Evolutionary conservation across 768 basidiomycete genomes (phyloP).

Genomic region (Podaxis pistillaris): DNA sequence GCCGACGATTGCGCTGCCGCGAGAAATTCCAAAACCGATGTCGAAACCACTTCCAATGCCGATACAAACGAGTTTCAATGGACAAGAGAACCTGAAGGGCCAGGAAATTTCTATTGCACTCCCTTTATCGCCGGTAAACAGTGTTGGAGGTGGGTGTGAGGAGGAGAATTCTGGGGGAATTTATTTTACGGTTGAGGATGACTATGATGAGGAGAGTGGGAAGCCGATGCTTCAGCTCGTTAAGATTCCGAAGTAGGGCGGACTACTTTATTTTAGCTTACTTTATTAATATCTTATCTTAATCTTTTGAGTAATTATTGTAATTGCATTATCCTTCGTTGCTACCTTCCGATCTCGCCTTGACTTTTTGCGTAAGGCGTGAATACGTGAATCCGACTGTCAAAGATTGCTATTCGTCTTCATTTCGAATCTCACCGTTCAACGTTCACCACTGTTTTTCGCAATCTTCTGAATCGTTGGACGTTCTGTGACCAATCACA

Average conservation of each 20-base stretch:
- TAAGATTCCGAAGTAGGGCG: constrained; percentile 1
- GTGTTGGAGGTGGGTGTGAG: background rate
- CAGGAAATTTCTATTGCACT: constrained; percentile 1
- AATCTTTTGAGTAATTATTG: background rate
- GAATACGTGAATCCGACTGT: no score
- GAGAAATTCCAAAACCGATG: background rate
- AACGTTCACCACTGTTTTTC: no score
- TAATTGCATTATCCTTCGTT: background rate
- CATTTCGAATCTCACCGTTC: no score
- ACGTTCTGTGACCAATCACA: no score
- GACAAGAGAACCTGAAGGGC: background rate
- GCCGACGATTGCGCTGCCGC: background rate
- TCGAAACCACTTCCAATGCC: background rate
- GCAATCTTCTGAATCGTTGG: no score
- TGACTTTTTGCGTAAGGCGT: background rate
- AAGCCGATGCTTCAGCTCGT: constrained; percentile 2
- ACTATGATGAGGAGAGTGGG: constrained; percentile 5
- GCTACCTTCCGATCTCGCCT: background rate
- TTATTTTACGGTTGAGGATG: constrained; percentile 15
- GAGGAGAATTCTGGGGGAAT: constrained; percentile 4
- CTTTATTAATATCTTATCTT: background rate
- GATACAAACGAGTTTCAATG: background rate
- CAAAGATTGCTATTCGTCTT: no score
- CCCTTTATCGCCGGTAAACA: constrained; percentile 10
- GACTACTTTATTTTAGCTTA: background rate